Base-by-base conservation (phyloP, 805 yeast species). In the Saturnispora zaruensis region DNA sequence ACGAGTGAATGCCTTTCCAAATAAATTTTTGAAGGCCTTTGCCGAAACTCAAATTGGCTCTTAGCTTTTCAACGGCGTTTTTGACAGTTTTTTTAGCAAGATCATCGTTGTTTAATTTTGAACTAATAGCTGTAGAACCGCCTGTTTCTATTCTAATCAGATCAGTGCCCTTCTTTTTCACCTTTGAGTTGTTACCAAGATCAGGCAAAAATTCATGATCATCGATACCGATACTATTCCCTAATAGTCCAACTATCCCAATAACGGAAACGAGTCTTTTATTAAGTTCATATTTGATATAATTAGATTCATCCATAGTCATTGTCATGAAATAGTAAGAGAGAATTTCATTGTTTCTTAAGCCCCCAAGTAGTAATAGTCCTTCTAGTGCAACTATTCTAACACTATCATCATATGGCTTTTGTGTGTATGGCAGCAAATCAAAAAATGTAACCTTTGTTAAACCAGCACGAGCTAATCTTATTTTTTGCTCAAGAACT, bases 331-430 rank as follows among this genome's bases (percentile, higher is more conserved):
- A 79, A 52, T 81, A 78, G 57, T 86, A 86, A 18, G 73, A 68
- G 53, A 89, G 60, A 3, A 89, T 70, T 28, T 71, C 69, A 13
- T 70, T 64, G 57, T 87, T 86, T 52, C 81, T 82, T 54, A 90
- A 64, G 1, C 93, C 96, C 20, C 97, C 96, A 44, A 87, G 67
- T 4, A 75, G 57, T 46, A 93, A 68, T 28, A 93, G 59, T 0
- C 88, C 85, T 50, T 77, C 75, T 60, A 87, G 82, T 0, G 96
- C 90, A 25, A 75, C 74, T 8, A 84, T 58, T 40, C 95, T 66
- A 0, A 87, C 73, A 21, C 78, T 81, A 21, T 70, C 66, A 6
- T 71, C 65, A 50, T 69, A 70, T n/a, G 65, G 67, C 0, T 72
- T 67, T 41, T 69, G 66, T 0, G 90, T 78, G 57, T 74, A 74